Percentiles rank a stretch among this genome's conserved stretches.
phyloP scores from a whole-genome alignment of 106 monocot species.

The Apostasia shenzhenica region DNA sequence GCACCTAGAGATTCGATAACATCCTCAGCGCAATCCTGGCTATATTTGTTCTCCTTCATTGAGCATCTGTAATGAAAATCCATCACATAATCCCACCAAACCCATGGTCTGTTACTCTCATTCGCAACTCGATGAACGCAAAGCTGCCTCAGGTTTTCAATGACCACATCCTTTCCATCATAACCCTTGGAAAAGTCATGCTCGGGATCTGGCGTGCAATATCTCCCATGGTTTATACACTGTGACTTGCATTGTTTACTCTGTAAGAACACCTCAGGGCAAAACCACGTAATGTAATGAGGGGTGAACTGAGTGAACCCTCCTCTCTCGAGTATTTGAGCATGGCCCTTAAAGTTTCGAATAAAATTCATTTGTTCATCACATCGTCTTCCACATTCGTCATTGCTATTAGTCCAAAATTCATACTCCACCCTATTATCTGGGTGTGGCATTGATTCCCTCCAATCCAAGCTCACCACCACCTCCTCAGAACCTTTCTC shows the following conservation, averaged over 20 bases:
- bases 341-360: conserved; percentile 72
- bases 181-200: conserved; percentile 67
- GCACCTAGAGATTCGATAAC: conserved; percentile 78
- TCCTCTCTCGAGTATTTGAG: conserved; percentile 72
- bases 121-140: conserved; percentile 73
- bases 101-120: conserved; percentile 58
- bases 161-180: conserved; percentile 82
- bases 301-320: conserved; percentile 78
- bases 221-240: conserved; percentile 89
- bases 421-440: conserved; percentile 71
- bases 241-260: conserved; percentile 76
- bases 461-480: conserved; percentile 55
- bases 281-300: conserved; percentile 93
- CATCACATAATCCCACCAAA: conserved; percentile 94
- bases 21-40: conserved; percentile 63
- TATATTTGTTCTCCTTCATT: conserved; percentile 85
- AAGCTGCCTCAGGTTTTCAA: conserved; percentile 85
- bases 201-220: conserved; percentile 91
- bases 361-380: conserved; percentile 67
- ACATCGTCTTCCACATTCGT: conserved; percentile 56
- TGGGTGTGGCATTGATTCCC: conserved; percentile 73
- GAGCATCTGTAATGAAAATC: conserved; percentile 85
- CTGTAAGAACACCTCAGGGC: conserved; percentile 47
- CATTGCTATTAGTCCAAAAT: conserved; percentile 75
- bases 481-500: conserved; percentile 30